Conservation (phyloP, 345 rosid genomes). For the Eucalyptus rudis region DNA sequence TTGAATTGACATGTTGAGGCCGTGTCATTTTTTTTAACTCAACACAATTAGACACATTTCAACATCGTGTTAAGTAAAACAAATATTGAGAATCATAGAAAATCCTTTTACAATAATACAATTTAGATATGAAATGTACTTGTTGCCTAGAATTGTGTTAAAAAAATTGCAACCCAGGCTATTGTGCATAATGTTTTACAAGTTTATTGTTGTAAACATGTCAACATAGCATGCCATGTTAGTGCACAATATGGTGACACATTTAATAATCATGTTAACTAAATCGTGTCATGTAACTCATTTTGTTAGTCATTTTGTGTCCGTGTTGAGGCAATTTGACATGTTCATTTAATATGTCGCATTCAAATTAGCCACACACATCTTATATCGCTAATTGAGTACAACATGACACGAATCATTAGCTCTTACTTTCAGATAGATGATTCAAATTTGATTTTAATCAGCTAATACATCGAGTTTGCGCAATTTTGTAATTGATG, state of each 20-base stretch:
- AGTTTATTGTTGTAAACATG: not conserved
- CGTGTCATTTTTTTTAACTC: not conserved
- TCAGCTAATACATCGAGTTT: not conserved
- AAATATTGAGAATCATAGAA: not conserved
- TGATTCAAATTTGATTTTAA: not conserved
- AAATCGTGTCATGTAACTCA: not conserved
- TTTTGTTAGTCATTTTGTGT: too few relatives aligned
- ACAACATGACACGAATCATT: accelerated
- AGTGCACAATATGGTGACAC: not conserved
- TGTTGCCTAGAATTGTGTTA: not conserved
- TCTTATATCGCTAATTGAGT: accelerated
- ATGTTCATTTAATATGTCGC: not conserved
- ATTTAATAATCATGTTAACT: not conserved
- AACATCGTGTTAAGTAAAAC: not conserved
- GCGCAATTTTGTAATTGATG: not conserved
- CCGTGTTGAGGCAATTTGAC: not conserved
- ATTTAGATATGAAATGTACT: not conserved
- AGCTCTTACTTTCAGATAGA: accelerated
- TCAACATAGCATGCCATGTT: not conserved
- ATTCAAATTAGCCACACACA: not conserved
- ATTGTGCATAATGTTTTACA: not conserved
- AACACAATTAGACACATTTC: not conserved
- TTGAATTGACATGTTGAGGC: not conserved
- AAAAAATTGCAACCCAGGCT: accelerated
- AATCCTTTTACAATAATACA: not conserved